Conservation (phyloP, 805 yeast genomes). For the Candida qinlingensis region DNA sequence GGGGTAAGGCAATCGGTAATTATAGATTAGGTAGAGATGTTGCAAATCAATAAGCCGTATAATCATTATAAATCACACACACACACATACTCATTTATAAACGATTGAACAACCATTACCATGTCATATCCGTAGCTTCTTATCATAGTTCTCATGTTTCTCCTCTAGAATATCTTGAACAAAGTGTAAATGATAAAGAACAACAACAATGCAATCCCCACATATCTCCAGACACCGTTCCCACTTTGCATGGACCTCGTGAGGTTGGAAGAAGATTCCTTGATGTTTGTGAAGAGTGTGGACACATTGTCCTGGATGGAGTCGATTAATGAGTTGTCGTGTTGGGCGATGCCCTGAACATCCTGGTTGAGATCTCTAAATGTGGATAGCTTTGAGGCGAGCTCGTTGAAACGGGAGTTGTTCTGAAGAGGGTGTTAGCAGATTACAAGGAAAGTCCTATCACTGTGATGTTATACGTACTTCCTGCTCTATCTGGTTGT, state of each 20-base stretch:
- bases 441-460: neutral
- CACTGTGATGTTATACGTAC: conserved; percentile 1
- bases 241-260: conserved; percentile 54
- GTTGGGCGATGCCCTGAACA: conserved; percentile 57
- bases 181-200: conserved; percentile 56
- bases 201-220: conserved; percentile 46
- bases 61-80: too few species aligned
- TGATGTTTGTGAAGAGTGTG: conserved; percentile 42
- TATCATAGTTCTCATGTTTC: neutral
- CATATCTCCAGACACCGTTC: conserved; percentile 54
- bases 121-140: too few species aligned
- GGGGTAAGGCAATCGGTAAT: conserved; percentile 92
- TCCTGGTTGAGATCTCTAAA: conserved; percentile 64
- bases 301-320: conserved; percentile 47
- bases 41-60: conserved; percentile 27
- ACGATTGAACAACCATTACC: too few species aligned
- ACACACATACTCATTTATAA: too few species aligned
- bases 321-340: conserved; percentile 39
- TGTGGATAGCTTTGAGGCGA: conserved; percentile 61
- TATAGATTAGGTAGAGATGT: conserved; percentile 84
- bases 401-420: conserved; percentile 54
- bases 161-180: conserved; percentile 35
- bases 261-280: conserved; percentile 45
- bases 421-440: conserved; percentile 33
- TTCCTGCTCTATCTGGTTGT: conserved; percentile 26